These are phyloP conservation scores for Trametes gibbosa DNA, from an alignment of 768 basidiomycete species.

Conservation along the genomic window DNA sequence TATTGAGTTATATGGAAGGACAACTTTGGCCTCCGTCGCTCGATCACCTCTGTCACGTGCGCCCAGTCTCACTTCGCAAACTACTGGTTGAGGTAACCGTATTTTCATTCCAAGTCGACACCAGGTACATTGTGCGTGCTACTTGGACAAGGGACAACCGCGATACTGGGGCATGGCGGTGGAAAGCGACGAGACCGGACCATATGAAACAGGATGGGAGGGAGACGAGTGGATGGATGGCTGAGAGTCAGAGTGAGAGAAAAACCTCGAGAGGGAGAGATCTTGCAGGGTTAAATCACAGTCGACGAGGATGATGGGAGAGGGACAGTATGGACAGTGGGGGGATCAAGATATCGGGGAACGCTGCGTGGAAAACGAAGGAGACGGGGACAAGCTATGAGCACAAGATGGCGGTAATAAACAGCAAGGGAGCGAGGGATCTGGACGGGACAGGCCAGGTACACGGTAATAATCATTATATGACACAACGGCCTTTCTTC, in stretches of 20 bases:
- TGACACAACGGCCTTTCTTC: neutral
- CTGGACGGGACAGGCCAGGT: neutral
- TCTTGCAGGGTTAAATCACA: conserved; percentile 6
- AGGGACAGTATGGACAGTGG: neutral
- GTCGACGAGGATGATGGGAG: neutral
- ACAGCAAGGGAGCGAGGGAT: neutral
- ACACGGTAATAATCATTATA: neutral
- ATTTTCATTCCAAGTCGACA: conserved; percentile 12
- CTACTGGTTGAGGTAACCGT: neutral
- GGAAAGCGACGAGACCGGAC: neutral
- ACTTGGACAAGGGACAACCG: conserved; percentile 1
- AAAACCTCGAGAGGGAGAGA: neutral
- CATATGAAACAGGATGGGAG: neutral
- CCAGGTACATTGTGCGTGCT: conserved; percentile 17
- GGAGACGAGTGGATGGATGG: neutral
- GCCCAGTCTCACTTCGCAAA: too few relatives aligned
- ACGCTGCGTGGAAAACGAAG: neutral
- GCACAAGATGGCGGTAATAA: conserved; percentile 4
- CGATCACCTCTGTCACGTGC: too few relatives aligned
- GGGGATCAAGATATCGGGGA: neutral
- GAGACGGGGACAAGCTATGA: neutral
- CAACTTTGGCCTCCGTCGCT: too few relatives aligned
- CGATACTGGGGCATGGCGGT: neutral
- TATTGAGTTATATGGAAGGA: too few relatives aligned
- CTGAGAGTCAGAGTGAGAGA: too few relatives aligned